Evolutionary conservation across 1,284 basidiomycete genomes (phyloP), one percentile per base, ranked within the genome.

Genomic region (Xanthoconium separans): DNA sequence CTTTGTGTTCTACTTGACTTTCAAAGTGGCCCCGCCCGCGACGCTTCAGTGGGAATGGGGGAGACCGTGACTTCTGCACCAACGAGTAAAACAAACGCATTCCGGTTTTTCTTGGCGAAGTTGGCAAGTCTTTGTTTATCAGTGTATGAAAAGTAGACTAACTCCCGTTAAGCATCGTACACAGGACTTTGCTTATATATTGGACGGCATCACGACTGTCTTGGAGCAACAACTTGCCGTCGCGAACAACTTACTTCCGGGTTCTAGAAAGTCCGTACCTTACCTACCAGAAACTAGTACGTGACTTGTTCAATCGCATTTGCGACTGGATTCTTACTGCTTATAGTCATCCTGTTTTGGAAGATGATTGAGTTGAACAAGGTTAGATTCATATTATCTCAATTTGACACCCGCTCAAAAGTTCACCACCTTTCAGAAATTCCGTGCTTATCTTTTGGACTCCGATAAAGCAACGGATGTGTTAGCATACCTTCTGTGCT

Each of bases 291-390:
- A 95, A 70, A 87, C 83, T 2, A 82, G 91, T 92, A 59, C 64
- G 89, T 75, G 18, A 27, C 52, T 27, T 46, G 34, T 22, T 54
- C 29, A 40, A 13, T 44, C 22, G 47, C 43, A 43, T 44, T 50
- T 37, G 12, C 55, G 44, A 55, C 50, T 18, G 22, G 34, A 50
- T 57, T 43, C 54, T 61, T 30, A 59, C 46, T 22, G 9, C 44
- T 22, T 24, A 2, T 57, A 93, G 91, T 93, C 50, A 79, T 95
- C 50, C 80, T 97, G 50, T 81, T 95, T 51, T 96, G 93, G 93
- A 91, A 93, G 70, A 82, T 93, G 70, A 76, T 95, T 41, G 95
- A 96, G 61, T 72, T 95, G 30, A 96, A 96, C 75, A 95, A 91
- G 78, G 93, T 92, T 55, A 44, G 73, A 41, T 44, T 30, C 52